Conservation (phyloP, 1,284 basidiomycete species). For the Taiwanofungus camphoratus region DNA sequence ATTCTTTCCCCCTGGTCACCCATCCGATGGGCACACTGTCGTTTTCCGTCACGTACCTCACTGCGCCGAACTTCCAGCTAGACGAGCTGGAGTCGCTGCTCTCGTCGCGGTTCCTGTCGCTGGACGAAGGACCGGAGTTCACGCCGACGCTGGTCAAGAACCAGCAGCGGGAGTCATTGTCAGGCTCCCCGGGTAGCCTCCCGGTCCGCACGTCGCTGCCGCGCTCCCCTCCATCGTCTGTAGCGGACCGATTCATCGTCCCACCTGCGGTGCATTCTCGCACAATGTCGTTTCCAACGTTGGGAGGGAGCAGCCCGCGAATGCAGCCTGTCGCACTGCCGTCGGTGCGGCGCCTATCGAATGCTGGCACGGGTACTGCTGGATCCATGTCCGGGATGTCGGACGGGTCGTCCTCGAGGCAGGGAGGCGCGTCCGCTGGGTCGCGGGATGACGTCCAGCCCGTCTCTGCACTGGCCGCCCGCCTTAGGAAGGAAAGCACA, state of each 20-base stretch:
- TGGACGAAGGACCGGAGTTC: conserved; percentile 52
- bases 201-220: conserved; percentile 37
- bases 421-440: conserved; percentile 29
- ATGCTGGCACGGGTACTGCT: conserved; percentile 23
- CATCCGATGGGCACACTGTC: conserved; percentile 63
- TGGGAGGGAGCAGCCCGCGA: conserved; percentile 26
- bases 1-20: conserved; percentile 57
- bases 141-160: conserved; percentile 57
- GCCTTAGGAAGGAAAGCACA: conserved; percentile 39
- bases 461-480: conserved; percentile 27
- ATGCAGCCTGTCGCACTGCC: conserved; percentile 33
- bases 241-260: conserved; percentile 54
- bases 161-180: conserved; percentile 44
- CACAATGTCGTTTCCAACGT: conserved; percentile 30
- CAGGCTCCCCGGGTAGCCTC: conserved; percentile 40
- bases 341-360: conserved; percentile 23
- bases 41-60: conserved; percentile 58
- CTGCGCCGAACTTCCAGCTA: conserved; percentile 59
- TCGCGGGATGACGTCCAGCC: conserved; percentile 33
- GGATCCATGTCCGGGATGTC: conserved; percentile 33
- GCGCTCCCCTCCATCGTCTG: conserved; percentile 37
- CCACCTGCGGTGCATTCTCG: conserved; percentile 33
- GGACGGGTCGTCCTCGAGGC: conserved; percentile 35
- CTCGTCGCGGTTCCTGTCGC: conserved; percentile 63
- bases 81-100: conserved; percentile 71